A percentile compares a stretch with the other conserved stretches of the same genome.
Conservation (phyloP, 495 filamentous ascomycete species). For the Aspergillus bridgeri region DNA sequence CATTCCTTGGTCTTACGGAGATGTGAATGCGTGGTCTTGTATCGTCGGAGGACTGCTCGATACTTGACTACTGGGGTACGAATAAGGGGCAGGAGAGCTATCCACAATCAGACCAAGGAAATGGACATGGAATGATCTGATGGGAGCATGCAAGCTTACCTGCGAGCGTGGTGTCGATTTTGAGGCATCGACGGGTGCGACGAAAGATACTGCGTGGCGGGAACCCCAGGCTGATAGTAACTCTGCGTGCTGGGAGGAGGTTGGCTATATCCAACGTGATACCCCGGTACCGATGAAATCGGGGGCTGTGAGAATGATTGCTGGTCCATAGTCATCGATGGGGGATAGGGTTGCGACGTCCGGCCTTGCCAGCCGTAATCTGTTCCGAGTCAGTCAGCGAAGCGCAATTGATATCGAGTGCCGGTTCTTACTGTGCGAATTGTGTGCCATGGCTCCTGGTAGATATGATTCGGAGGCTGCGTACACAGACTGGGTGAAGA, state of each 20-base stretch:
- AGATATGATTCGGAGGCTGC: constrained; percentile 5
- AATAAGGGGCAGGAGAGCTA: constrained; percentile 21
- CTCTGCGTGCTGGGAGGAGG: constrained; percentile 15
- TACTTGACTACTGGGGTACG: constrained; percentile 20
- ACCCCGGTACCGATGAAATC: constrained; percentile 14
- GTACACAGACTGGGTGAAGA: constrained; percentile 5
- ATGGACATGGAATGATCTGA: background rate
- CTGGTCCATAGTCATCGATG: constrained; percentile 22
- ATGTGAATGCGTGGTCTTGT: constrained; percentile 18
- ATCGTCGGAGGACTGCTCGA: constrained; percentile 19
- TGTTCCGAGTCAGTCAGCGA: constrained; percentile 11
- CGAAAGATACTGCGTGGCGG: constrained; percentile 24
- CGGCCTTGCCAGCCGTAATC: constrained; percentile 27
- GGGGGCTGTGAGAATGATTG: constrained; percentile 19
- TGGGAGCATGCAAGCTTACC: constrained; percentile 8
- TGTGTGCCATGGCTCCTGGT: constrained; percentile 20
- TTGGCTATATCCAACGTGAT: constrained; percentile 17
- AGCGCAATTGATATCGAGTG: background rate
- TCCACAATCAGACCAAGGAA: background rate
- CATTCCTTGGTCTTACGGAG: constrained; percentile 7
- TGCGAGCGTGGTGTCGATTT: constrained; percentile 21
- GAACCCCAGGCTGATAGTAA: constrained; percentile 18
- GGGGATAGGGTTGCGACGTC: constrained; percentile 19
- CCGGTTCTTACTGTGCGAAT: constrained; percentile 20
- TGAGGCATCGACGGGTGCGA: constrained; percentile 13